These are phyloP conservation scores for Aspergillus cavernicola DNA, from an alignment of 495 filamentous ascomycete genomes.

Conservation along the genomic window DNA sequence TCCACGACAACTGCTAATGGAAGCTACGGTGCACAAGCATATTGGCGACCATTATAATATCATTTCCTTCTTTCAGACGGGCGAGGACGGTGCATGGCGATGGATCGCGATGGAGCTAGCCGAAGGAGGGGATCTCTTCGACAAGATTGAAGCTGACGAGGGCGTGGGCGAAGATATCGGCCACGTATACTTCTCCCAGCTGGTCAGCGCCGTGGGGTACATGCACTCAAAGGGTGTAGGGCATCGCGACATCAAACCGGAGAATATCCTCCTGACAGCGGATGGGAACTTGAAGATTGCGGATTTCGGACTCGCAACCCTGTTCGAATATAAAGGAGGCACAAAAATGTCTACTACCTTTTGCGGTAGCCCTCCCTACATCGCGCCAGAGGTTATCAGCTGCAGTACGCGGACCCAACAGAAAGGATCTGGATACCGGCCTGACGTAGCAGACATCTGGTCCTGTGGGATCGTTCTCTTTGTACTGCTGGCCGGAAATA, in stretches of 20 bases:
- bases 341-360: constrained; percentile 78
- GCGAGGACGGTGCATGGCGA: constrained; percentile 84
- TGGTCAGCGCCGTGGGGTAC: constrained; percentile 84
- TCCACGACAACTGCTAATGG: constrained; percentile 80
- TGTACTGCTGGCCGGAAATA: constrained; percentile 92
- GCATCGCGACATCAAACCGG: constrained; percentile 87
- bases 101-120: constrained; percentile 99
- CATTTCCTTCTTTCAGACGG: constrained; percentile 83
- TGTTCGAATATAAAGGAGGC: constrained; percentile 83
- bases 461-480: constrained; percentile 96
- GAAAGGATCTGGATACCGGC: constrained; percentile 67
- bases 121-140: constrained; percentile 94
- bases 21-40: constrained; percentile 82
- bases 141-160: constrained; percentile 97
- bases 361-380: constrained; percentile 95
- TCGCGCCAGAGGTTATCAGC: constrained; percentile 85
- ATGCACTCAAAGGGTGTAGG: constrained; percentile 92
- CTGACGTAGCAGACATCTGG: constrained; percentile 91
- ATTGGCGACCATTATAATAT: constrained; percentile 88
- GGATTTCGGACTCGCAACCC: constrained; percentile 93
- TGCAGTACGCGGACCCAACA: constrained; percentile 42
- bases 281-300: constrained; percentile 91
- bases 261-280: constrained; percentile 79
- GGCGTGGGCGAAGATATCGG: constrained; percentile 90
- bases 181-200: constrained; percentile 92